Base-by-base conservation (phyloP, 139 green algal genomes). In the Ettlia oleoabundans region DNA sequence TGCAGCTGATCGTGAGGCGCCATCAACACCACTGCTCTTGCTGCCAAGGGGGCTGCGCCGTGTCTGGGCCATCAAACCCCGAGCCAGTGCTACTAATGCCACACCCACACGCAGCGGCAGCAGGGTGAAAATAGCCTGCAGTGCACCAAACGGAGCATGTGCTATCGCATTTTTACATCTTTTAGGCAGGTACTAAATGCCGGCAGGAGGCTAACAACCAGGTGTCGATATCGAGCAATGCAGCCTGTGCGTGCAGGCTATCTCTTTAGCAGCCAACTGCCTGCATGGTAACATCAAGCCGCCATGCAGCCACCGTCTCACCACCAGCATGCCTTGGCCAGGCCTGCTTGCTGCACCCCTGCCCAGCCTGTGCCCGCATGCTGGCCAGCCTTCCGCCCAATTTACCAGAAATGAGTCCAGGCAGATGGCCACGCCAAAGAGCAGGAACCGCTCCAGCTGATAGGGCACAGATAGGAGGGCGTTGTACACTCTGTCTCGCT, bases 391-490 rank as follows among this genome's bases (percentile, higher is more conserved):
- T 2, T 85, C 19, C 77, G n/a, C n/a, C n/a, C n/a, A n/a, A n/a
- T n/a, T n/a, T n/a, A 92, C 91, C 88, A 97, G 78, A 72, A 97
- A 94, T 0, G 90, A 92, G 82, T 97, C 92, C 19, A 91, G 55
- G 87, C 93, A 97, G 15, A 96, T 65, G 28, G 93, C 62, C 8
- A 87, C 82, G 58, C 93, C 92, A 79, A 95, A 94, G 74, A 80
- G 86, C n/a, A 97, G 86, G 28, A 98, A 85, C 4, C 94, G 85
- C 84, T 98, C 95, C 71, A 98, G 85, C 82, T 98, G 94, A 52
- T 91, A 96, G 24, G 95, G 95, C 40, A 98, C 93, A 66, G 91
- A 89, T 32, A 96, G 55, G 19, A 98, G 77, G 30, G 94, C 95
- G 81, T 97, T 97, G 90, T 98, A 98, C 64, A 96, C 92, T 72